A percentile compares a stretch with the other conserved stretches of the same genome.
These are phyloP conservation scores for Stentor coeruleus DNA, from an alignment of 73 alveolate species.

Conservation along the genomic window DNA sequence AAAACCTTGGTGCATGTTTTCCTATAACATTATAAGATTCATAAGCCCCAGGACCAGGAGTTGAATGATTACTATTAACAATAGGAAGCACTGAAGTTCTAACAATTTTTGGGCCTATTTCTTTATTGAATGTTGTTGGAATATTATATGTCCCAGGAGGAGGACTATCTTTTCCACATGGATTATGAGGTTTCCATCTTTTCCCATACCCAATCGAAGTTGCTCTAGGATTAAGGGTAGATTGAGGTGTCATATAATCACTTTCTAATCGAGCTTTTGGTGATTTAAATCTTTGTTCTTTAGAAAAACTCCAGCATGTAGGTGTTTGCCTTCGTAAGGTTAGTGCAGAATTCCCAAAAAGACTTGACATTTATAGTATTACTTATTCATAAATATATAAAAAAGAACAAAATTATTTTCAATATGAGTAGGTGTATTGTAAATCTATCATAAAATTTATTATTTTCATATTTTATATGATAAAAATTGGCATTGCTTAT, in stretches of 20 bases:
- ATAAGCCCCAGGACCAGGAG: conserved; percentile 2
- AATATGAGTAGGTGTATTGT: background rate
- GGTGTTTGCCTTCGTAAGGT: no score
- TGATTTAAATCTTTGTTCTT: background rate
- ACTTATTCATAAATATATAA: no score
- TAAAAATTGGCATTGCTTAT: no score
- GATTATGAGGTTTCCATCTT: background rate
- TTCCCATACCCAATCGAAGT: background rate
- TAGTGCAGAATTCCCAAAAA: no score
- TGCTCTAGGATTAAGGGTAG: background rate
- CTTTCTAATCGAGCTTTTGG: background rate
- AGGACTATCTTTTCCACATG: background rate
- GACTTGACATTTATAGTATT: no score
- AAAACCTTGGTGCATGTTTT: background rate
- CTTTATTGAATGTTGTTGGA: background rate
- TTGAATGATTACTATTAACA: no score
- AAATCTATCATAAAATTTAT: conserved; percentile 10
- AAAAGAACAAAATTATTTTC: conserved; percentile 31
- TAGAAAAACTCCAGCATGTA: background rate
- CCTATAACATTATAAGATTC: background rate
- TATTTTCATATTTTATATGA: no score
- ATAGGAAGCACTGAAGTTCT: no score
- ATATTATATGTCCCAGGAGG: background rate
- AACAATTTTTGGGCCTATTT: no score
- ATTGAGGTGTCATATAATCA: background rate